Evolutionary conservation across 2,329 filamentous ascomycete species (phyloP), one percentile per base, ranked within the genome.

Genomic region (Mariannaea elegans): DNA sequence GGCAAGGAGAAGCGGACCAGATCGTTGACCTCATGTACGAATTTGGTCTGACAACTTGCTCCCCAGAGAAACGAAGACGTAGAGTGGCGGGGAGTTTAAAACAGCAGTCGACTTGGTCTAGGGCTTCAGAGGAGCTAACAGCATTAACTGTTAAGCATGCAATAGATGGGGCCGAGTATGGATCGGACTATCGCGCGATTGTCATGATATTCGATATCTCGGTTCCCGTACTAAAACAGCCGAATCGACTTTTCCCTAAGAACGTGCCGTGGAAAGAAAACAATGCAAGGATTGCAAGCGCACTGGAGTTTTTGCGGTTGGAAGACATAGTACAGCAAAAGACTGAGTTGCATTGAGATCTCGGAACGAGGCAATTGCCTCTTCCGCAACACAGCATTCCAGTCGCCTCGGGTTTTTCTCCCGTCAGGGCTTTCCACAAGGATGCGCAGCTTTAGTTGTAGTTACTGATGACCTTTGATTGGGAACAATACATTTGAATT

Each of bases 1-100:
- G 32, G 32, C 32, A 36, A n/a, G 32, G 32, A 5, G 32, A 36
- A 36, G 32, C 32, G 13, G 32, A 36, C 12, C 32, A 36, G 32
- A 36, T 36, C 13, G 12, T 36, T 14, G 13, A 36, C 13, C 32
- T 36, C 13, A 36, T 36, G 14, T 7, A 10, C 13, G 32, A 36
- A 10, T 36, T 36, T 36, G 32, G 12, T 36, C 32, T 36, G 4
- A 36, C 13, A 76, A 71, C 63, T 57, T 77, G 44, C 72, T 77
- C 2, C 73, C 68, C 48, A 56, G 69, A 59, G 73, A 71, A 2
- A 77, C 67, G 24, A 77, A 76, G 58, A 77, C 65, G 56, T 76
- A 61, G 73, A 51, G 72, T 21, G 55, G 65, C 14, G 52, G 66
- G 27, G 60, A 65, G 6, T 29, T 58, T 48, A 56, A 63, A 36